Evolutionary conservation across 768 basidiomycete species (phyloP).

Genomic region (Suillus sp.): DNA sequence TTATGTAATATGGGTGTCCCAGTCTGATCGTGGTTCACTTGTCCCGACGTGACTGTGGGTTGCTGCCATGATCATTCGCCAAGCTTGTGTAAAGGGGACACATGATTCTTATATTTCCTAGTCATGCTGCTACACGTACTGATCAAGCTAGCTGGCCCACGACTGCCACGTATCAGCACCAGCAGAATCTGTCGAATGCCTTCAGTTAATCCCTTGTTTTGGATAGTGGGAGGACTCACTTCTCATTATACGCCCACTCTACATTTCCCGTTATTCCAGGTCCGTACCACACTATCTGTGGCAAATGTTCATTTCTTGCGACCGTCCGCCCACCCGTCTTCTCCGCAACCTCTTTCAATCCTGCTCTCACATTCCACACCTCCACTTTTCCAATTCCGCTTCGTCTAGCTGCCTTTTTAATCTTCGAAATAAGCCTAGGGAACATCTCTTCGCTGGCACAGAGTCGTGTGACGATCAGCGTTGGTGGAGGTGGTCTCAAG

Average conservation of each 20-base stretch:
- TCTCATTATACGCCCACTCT: conserved; percentile 53
- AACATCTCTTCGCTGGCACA: conserved; percentile 35
- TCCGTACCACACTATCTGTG: conserved; percentile 55
- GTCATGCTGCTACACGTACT: no score
- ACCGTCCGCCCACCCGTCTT: conserved; percentile 35
- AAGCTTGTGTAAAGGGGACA: no score
- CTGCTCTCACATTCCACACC: conserved; percentile 46
- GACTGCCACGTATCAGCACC: background rate
- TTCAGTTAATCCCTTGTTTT: background rate
- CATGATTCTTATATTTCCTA: no score
- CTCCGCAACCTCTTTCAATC: conserved; percentile 32
- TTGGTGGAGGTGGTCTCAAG: conserved; percentile 28
- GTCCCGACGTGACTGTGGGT: no score
- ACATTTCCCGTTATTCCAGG: conserved; percentile 34
- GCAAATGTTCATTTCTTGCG: conserved; percentile 42
- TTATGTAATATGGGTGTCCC: no score
- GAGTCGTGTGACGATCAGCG: conserved; percentile 49
- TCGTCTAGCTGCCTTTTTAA: conserved; percentile 39
- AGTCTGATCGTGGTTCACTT: no score
- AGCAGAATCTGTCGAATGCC: background rate
- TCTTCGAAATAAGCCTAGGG: conserved; percentile 34
- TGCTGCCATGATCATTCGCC: no score
- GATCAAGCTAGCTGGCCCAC: background rate
- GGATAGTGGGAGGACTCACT: conserved; percentile 30
- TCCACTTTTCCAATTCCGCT: conserved; percentile 44